Base-by-base conservation (phyloP, 2,329 filamentous ascomycete species). In the Fusarium sp. region DNA sequence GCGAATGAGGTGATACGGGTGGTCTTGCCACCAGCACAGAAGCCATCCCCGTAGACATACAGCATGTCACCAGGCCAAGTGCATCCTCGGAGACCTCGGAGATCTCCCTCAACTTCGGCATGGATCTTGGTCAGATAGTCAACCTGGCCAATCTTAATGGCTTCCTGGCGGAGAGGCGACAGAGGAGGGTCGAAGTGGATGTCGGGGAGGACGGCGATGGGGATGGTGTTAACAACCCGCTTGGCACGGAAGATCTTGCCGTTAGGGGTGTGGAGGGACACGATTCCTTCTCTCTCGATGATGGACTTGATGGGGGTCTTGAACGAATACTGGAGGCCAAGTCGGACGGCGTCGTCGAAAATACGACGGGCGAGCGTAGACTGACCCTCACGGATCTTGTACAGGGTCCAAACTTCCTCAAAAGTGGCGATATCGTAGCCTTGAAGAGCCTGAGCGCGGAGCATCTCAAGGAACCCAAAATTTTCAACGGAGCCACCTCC, bases 161-260 rank as follows among this genome's bases (percentile, higher is more conserved):
- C 74, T 20, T 77, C 73, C 11, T 65, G 69, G 38, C 73, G 74
- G 2, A 70, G 65, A 13, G 63, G 58, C 1, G 73, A 75, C 25
- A 78, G 33, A 2, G 76, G 74, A 14, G 74, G 76, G 18, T 68
- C 61, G 59, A 78, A 78, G 4, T 62, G 20, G 38, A 78, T 64
- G 8, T 36, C 54, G 5, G 62, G 33, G 5, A 78, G 69, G 14
- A 74, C 73, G 22, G 50, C 61, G 14, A 76, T 58, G 10, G 80
- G 80, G 1, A 80, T 77, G 8, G 80, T 81, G 63, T 67, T 76
- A 25, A 82, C 61, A 18, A 80, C 71, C 7, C 74, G 74, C 27
- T 66, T 47, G 2, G 74, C 77, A n/a, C 56, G 63, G 63, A 74
- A 74, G 8, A 22, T 42, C 20, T 62, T 54, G 10, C 18, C 11